Percentiles rank a stretch among this genome's conserved stretches.
phyloP scores from a whole-genome alignment of 257 asterid species.

The Petrea volubilis region DNA sequence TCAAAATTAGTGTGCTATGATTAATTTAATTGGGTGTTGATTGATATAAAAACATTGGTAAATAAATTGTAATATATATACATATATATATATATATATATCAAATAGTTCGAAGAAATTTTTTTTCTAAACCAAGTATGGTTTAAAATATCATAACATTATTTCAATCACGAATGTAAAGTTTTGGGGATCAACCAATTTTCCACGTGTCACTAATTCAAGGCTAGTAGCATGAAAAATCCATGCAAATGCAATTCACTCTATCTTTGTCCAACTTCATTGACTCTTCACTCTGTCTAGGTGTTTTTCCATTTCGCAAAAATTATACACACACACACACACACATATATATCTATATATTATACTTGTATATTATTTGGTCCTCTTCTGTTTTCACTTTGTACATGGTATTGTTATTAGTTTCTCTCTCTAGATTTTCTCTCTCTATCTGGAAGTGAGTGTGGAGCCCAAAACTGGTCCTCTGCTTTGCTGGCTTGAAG shows the following conservation, averaged over 20 bases:
- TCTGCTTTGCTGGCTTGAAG: slow-evolving; percentile 80
- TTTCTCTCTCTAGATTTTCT: slow-evolving; percentile 39
- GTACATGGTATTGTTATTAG: background rate
- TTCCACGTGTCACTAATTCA: slow-evolving; percentile 11
- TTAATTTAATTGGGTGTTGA: no score
- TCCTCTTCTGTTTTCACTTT: background rate
- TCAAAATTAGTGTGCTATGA: no score
- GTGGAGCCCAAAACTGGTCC: slow-evolving; percentile 79
- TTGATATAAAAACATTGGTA: no score
- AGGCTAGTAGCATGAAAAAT: slow-evolving; percentile 10
- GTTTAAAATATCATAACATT: background rate
- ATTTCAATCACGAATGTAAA: background rate
- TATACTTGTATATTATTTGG: background rate
- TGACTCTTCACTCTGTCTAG: background rate
- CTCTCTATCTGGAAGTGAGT: slow-evolving; percentile 29
- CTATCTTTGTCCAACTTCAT: slow-evolving; percentile 15
- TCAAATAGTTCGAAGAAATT: no score
- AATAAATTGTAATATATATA: no score
- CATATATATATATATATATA: no score
- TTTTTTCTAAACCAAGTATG: background rate
- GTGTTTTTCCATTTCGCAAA: background rate
- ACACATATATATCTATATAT: background rate
- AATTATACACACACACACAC: background rate
- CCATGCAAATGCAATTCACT: slow-evolving; percentile 5
- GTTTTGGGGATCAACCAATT: background rate